These are phyloP conservation scores for Penicillium verrucosum DNA, from an alignment of 2,329 filamentous ascomycete species.

Conservation along the genomic window DNA sequence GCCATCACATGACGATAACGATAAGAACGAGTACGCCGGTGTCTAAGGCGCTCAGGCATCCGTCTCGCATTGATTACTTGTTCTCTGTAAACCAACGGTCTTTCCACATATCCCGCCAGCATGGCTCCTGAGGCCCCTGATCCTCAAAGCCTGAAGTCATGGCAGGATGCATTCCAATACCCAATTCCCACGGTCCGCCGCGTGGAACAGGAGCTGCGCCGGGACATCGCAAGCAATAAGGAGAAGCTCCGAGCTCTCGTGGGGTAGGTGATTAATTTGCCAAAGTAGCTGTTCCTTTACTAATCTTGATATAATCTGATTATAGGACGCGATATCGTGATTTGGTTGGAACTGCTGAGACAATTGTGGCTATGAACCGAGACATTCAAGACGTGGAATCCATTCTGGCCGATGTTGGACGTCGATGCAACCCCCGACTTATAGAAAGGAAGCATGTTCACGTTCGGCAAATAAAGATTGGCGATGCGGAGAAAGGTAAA, in stretches of 20 bases:
- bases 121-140: slow-evolving; percentile 59
- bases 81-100: slow-evolving; percentile 7
- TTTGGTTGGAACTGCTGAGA: slow-evolving; percentile 85
- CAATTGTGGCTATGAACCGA: slow-evolving; percentile 83
- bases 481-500: slow-evolving; percentile 33
- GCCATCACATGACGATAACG: slow-evolving; percentile 23
- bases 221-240: slow-evolving; percentile 60
- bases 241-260: slow-evolving; percentile 65
- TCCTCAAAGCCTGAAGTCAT: slow-evolving; percentile 54
- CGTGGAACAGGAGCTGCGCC: slow-evolving; percentile 62
- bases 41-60: slow-evolving; percentile 11
- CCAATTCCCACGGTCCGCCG: slow-evolving; percentile 61
- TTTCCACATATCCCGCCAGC: slow-evolving; percentile 14
- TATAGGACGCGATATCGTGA: slow-evolving; percentile 71
- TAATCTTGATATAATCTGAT: background rate
- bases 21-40: slow-evolving; percentile 15
- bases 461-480: slow-evolving; percentile 49
- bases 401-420: slow-evolving; percentile 68
- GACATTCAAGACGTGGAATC: slow-evolving; percentile 73
- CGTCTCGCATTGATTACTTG: slow-evolving; percentile 8
- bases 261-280: slow-evolving; percentile 48
- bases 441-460: slow-evolving; percentile 65
- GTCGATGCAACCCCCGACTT: slow-evolving; percentile 69
- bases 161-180: slow-evolving; percentile 67
- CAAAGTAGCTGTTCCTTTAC: slow-evolving; percentile 4